phyloP scores from a whole-genome alignment of 257 asterid species.

The Capsicum pubescens region DNA sequence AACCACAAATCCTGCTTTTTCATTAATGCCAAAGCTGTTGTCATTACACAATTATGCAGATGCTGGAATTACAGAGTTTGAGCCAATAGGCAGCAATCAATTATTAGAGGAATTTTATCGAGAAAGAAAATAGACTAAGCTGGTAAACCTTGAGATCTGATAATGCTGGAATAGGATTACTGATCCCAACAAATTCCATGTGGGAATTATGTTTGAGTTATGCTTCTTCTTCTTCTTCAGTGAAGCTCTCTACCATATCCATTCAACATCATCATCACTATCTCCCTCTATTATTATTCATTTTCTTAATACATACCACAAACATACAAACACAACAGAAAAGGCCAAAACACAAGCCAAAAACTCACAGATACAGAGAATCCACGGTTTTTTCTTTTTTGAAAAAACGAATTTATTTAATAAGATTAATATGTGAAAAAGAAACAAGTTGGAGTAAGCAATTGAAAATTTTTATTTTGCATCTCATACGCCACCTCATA shows the following conservation, averaged over 20 bases:
- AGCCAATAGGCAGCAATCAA: constrained; percentile 30
- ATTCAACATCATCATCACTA: constrained; percentile 34
- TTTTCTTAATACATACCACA: constrained; percentile 37
- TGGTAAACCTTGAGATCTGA: constrained; percentile 71
- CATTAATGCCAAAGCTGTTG: constrained; percentile 43
- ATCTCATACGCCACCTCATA: too few relatives aligned
- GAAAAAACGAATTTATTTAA: background rate
- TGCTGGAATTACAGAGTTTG: background rate
- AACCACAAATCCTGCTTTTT: constrained; percentile 38
- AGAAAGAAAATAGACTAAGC: constrained; percentile 39
- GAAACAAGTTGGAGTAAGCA: background rate
- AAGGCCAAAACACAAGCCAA: constrained; percentile 75
- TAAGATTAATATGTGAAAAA: background rate
- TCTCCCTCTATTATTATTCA: constrained; percentile 10
- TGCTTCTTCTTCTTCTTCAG: background rate
- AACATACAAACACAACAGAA: constrained; percentile 61
- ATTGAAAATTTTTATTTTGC: too few relatives aligned
- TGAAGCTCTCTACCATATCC: constrained; percentile 42
- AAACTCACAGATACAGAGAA: constrained; percentile 56
- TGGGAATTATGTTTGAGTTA: constrained; percentile 10
- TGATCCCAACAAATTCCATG: constrained; percentile 54
- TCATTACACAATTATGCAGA: constrained; percentile 36
- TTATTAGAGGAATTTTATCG: constrained; percentile 44
- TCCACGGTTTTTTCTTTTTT: too few relatives aligned
- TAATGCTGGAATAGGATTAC: constrained; percentile 39